phyloP scores from a whole-genome alignment of 176 grass and related monocot species.

The Avena atlantica region DNA sequence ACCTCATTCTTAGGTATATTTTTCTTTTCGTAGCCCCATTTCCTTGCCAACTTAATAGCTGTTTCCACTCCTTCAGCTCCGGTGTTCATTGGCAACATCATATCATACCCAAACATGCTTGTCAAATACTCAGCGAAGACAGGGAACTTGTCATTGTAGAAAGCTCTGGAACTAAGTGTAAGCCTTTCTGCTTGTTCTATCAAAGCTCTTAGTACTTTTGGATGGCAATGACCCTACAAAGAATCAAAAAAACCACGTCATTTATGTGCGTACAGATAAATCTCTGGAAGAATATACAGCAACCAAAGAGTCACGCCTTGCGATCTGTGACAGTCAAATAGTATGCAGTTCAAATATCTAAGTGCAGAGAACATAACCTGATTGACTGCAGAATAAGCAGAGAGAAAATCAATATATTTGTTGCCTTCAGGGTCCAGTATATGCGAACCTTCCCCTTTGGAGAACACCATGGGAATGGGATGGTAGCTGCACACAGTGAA shows the following conservation, averaged over 20 bases:
- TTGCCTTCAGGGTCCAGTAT: slow-evolving; percentile 97
- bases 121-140: slow-evolving; percentile 79
- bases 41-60: slow-evolving; percentile 88
- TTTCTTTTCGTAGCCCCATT: slow-evolving; percentile 99
- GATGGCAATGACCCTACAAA: slow-evolving; percentile 89
- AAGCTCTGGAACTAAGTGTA: slow-evolving; percentile 96
- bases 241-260: slow-evolving; percentile 1
- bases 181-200: slow-evolving; percentile 83
- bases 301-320: background rate
- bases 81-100: slow-evolving; percentile 99
- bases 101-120: slow-evolving; percentile 91
- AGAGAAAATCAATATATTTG: slow-evolving; percentile 94
- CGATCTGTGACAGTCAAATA: background rate
- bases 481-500: slow-evolving; percentile 72
- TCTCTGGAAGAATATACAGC: background rate
- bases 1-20: slow-evolving; percentile 83
- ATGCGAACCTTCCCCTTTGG: slow-evolving; percentile 76
- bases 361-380: slow-evolving; percentile 56
- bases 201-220: slow-evolving; percentile 82
- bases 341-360: background rate
- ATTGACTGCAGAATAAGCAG: slow-evolving; percentile 97
- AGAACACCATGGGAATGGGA: slow-evolving; percentile 93
- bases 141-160: slow-evolving; percentile 94
- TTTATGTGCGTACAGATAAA: background rate
- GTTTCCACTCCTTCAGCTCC: slow-evolving; percentile 98